Conservation (phyloP, 352 stramenopile genomes). For the Blastocystis sp. region DNA sequence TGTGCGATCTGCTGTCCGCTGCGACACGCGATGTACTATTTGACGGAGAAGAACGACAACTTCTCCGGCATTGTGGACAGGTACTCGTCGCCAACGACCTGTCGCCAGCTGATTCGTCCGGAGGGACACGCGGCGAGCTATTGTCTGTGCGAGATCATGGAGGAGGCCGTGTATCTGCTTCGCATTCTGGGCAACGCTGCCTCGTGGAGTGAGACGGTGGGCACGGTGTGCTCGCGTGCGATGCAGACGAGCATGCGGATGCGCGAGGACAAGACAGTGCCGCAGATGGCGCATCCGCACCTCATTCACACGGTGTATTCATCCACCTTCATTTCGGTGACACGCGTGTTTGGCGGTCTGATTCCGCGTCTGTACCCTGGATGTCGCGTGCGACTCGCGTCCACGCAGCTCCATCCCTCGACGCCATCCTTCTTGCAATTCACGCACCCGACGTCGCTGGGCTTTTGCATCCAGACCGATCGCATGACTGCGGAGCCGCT, state of each 20-base stretch:
- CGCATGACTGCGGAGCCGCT: neutral
- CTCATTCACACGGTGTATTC: neutral
- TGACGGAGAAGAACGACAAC: neutral
- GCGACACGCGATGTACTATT: neutral
- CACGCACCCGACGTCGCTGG: neutral
- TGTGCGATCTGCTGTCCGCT: constrained; percentile 50
- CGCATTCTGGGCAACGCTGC: neutral
- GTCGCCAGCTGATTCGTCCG: constrained; percentile 14
- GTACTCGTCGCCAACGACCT: neutral
- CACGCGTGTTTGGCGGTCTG: constrained; percentile 33
- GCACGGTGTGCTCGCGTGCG: neutral
- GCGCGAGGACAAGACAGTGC: neutral
- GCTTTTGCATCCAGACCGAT: constrained; percentile 17
- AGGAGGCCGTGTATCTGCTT: constrained; percentile 34
- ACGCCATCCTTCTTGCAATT: neutral
- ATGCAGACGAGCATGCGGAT: neutral
- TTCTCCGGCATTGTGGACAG: neutral
- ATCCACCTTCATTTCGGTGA: constrained; percentile 4
- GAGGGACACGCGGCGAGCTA: constrained; percentile 25
- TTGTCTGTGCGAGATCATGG: neutral
- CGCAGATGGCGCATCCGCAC: neutral
- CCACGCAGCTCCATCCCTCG: neutral
- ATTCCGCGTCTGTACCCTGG: constrained; percentile 35
- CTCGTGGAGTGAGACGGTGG: neutral
- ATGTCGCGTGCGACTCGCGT: constrained; percentile 18